Percentiles rank a stretch among this genome's conserved stretches.
Conservation (phyloP, 1,284 basidiomycete species). For the Leccinum pallidistipes region DNA sequence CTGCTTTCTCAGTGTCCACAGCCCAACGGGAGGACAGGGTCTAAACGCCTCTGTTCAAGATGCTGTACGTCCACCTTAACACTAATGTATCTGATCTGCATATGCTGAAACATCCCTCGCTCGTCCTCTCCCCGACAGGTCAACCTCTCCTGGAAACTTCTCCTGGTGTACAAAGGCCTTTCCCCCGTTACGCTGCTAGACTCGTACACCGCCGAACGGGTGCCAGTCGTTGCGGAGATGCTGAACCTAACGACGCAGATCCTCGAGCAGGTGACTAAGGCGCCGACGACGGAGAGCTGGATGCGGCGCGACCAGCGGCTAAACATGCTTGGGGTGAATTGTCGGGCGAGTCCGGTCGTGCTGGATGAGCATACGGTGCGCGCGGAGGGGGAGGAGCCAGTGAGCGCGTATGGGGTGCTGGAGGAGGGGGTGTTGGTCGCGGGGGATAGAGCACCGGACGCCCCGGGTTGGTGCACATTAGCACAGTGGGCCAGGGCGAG, state of each 20-base stretch:
- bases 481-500: too few relatives aligned
- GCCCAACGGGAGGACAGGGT: slow-evolving; percentile 48
- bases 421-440: not conserved
- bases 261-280: not conserved
- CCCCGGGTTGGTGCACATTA: too few relatives aligned
- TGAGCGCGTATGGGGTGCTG: not conserved
- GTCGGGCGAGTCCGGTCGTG: too few relatives aligned
- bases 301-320: too few relatives aligned
- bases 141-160: slow-evolving; percentile 44
- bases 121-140: slow-evolving; percentile 22
- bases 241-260: slow-evolving; percentile 22
- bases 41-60: slow-evolving; percentile 43
- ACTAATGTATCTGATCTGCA: not conserved
- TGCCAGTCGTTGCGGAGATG: slow-evolving; percentile 43
- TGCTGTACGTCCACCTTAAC: slow-evolving; percentile 28
- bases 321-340: too few relatives aligned
- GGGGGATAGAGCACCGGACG: too few relatives aligned
- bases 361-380: not conserved
- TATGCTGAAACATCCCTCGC: not conserved
- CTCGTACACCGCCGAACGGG: not conserved
- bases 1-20: slow-evolving; percentile 40
- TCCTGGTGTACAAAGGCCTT: slow-evolving; percentile 17
- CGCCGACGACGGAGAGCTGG: not conserved
- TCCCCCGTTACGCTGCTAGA: slow-evolving; percentile 28
- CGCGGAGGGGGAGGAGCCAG: not conserved